Evolutionary conservation across 768 basidiomycete genomes (phyloP).

Genomic region (Crassisporium funariophilum): DNA sequence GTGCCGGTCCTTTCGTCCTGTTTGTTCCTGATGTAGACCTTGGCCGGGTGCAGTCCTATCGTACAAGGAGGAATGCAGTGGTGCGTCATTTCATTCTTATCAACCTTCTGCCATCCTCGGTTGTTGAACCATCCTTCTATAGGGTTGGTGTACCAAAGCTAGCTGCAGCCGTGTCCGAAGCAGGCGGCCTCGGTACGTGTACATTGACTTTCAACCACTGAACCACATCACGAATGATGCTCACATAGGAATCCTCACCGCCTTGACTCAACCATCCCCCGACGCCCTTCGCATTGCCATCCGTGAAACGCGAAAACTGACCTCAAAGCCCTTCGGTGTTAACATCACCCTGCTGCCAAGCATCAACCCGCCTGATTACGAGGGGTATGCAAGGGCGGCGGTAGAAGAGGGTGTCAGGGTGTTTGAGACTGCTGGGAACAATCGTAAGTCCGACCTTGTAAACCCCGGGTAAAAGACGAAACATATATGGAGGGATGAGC

Average conservation of each 20-base stretch:
- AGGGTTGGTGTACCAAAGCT: conserved; percentile 83
- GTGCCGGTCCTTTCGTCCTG: neutral
- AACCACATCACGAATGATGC: conserved; percentile 1
- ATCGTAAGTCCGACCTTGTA: conserved; percentile 54
- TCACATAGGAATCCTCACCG: conserved; percentile 72
- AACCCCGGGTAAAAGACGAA: no score
- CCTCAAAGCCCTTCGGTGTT: conserved; percentile 79
- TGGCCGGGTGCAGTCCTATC: conserved; percentile 53
- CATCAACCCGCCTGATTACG: conserved; percentile 91
- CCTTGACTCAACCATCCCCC: conserved; percentile 85
- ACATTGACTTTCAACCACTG: neutral
- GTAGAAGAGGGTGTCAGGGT: conserved; percentile 87
- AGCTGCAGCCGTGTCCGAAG: conserved; percentile 78
- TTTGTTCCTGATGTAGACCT: conserved; percentile 4
- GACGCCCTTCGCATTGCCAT: conserved; percentile 82
- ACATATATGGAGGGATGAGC: neutral
- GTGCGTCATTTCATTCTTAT: conserved; percentile 35
- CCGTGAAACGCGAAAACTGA: conserved; percentile 69
- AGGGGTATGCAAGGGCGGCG: conserved; percentile 77
- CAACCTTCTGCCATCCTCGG: neutral
- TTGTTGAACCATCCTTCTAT: conserved; percentile 3
- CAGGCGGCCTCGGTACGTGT: conserved; percentile 73
- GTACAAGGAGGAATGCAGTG: conserved; percentile 94
- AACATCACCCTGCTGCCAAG: conserved; percentile 87
- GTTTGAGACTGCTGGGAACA: conserved; percentile 93